These are phyloP conservation scores for Candida mesenterica DNA, from an alignment of 1,139 yeast species.

Conservation along the genomic window DNA sequence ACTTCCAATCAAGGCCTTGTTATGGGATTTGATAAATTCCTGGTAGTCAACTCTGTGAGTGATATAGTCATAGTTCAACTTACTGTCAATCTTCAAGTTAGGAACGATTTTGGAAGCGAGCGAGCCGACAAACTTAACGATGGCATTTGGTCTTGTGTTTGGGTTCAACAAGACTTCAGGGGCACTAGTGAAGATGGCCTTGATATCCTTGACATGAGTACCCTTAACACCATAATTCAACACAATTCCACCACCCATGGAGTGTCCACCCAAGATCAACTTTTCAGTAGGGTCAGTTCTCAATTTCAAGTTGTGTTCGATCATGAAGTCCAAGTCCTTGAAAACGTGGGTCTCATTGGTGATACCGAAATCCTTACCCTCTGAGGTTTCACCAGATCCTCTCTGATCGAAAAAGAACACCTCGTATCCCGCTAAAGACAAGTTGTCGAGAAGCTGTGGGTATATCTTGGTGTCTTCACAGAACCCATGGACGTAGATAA, in stretches of 20 bases:
- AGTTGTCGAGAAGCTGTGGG: conserved; percentile 55
- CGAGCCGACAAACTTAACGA: conserved; percentile 47
- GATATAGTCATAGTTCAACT: conserved; percentile 51
- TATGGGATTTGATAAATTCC: conserved; percentile 39
- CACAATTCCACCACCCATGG: conserved; percentile 91
- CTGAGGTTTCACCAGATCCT: conserved; percentile 80
- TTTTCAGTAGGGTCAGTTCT: conserved; percentile 31
- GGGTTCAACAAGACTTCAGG: conserved; percentile 67
- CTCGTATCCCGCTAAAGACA: conserved; percentile 65
- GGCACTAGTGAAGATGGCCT: conserved; percentile 59
- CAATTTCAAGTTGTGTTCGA: conserved; percentile 35
- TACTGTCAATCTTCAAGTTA: conserved; percentile 53
- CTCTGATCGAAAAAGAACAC: conserved; percentile 80
- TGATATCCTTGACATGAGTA: conserved; percentile 48
- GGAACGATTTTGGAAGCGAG: conserved; percentile 52
- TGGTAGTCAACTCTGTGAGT: conserved; percentile 54
- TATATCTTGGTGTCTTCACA: conserved; percentile 62
- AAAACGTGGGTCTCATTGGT: conserved; percentile 65
- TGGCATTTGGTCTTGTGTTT: conserved; percentile 53
- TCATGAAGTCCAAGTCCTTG: conserved; percentile 67
- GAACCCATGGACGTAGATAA: conserved; percentile 79
- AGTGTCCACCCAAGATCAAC: conserved; percentile 72
- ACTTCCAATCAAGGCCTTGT: conserved; percentile 42
- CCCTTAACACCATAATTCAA: conserved; percentile 76
- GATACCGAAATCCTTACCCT: conserved; percentile 57